Evolutionary conservation across 768 basidiomycete genomes (phyloP), one percentile per base, ranked within the genome.

Genomic region (Clathrus columnatus): DNA sequence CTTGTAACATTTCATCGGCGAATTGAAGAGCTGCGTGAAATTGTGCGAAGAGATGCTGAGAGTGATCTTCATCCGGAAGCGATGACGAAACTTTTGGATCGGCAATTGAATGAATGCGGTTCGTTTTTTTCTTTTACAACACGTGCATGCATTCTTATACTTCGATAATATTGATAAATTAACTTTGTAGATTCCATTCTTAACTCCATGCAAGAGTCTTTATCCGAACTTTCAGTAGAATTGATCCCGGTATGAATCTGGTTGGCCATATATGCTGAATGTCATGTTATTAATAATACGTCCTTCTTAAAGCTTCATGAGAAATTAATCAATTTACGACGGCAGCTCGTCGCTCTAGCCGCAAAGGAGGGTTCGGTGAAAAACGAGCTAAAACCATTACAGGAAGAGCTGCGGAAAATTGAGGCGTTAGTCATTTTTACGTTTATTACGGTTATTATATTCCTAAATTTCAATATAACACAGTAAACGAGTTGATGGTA

Each of bases 61-160:
- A 81, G 82, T 56, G 84, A 84, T 0, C 91, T 87, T 65, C 91
- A 93, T 64, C 85, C 91, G 2, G 82, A 82, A 54, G 83, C 91
- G 21, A 82, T 99, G 74, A 88, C 86, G 18, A 92, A 84, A 64
- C 77, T 99, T 6, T 80, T 99, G 47, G 87, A 90, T 63, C 80
- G 90, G 52, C 95, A 97, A 66, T 75, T 97, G 62, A 86, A 90
- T 64, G 89, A 90, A 66, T 93, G 91, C 64, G 92, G 93, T 93
- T 63, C 63, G 89, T 75, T 41, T 23, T 26, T 28, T 46, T 29
- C 32, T 27, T 29, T 43, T 47, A 24, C 54, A 55, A 47, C 47
- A 45, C 29, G 21, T 29, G 55, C 41, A 36, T 23, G 52, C 58
- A 10, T 28, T 32, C 23, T 44, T 28, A 42, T 55, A 8, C 44